phyloP scores from a whole-genome alignment of 2,329 filamentous ascomycete species.

The Arthrobotrys pseudoclavata region DNA sequence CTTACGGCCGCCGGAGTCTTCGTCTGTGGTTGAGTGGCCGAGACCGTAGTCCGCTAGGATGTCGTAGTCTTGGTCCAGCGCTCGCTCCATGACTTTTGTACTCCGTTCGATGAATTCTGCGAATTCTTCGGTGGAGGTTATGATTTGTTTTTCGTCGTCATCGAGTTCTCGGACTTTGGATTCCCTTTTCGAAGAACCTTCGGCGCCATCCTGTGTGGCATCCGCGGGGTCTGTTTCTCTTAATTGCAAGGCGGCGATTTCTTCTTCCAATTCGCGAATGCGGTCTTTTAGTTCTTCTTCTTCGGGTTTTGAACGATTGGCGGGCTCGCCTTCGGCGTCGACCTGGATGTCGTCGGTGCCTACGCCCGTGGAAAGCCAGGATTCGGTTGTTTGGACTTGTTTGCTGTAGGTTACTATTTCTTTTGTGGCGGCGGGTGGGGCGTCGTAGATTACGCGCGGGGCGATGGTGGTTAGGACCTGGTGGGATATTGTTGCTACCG shows the following conservation, averaged over 20 bases:
- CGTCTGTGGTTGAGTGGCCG: conserved; percentile 84
- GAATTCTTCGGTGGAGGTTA: conserved; percentile 93
- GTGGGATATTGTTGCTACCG: conserved; percentile 48
- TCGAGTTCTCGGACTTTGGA: conserved; percentile 76
- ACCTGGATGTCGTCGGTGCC: conserved; percentile 78
- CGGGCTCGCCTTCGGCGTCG: conserved; percentile 67
- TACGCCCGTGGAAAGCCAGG: conserved; percentile 75
- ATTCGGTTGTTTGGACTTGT: conserved; percentile 89
- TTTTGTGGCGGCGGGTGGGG: conserved; percentile 78
- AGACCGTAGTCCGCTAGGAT: conserved; percentile 94
- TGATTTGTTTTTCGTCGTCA: conserved; percentile 86
- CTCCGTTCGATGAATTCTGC: conserved; percentile 94
- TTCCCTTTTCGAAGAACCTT: conserved; percentile 69
- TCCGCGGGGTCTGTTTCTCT: conserved; percentile 22
- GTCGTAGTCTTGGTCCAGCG: conserved; percentile 85
- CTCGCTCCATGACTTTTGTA: conserved; percentile 95
- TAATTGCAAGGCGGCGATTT: conserved; percentile 74
- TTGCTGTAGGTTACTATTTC: conserved; percentile 98
- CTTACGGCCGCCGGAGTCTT: conserved; percentile 76
- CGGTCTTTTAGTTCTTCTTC: conserved; percentile 91
- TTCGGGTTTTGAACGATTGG: conserved; percentile 10
- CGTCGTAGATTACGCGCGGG: conserved; percentile 83
- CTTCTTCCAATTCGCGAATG: conserved; percentile 91
- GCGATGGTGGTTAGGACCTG: conserved; percentile 82
- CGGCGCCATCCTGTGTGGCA: conserved; percentile 21